Percentiles rank a stretch among this genome's conserved stretches.
These are phyloP conservation scores for Colletotrichum lupini DNA, from an alignment of 2,329 filamentous ascomycete genomes.

Conservation along the genomic window DNA sequence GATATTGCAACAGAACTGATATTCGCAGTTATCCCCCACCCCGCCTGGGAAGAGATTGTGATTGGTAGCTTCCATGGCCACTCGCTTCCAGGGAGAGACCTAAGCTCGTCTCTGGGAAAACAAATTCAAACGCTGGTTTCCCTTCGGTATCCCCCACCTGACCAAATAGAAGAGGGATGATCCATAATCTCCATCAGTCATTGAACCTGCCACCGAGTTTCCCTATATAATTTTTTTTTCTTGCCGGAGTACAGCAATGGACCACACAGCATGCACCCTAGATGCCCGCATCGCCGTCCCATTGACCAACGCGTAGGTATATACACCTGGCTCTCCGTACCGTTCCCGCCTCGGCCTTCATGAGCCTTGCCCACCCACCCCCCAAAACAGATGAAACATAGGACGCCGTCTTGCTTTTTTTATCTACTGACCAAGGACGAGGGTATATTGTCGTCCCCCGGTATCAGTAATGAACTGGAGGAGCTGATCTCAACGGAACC, in stretches of 20 bases:
- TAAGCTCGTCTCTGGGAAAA: constrained; percentile 7
- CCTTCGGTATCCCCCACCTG: no score
- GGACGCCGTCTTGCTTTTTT: constrained; percentile 27
- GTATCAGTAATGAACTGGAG: constrained; percentile 18
- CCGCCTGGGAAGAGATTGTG: background rate
- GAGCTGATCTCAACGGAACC: constrained; percentile 1
- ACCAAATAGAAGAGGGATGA: background rate
- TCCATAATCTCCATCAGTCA: constrained; percentile 1
- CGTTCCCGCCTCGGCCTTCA: constrained; percentile 3
- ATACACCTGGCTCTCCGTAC: constrained; percentile 20
- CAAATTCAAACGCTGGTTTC: background rate
- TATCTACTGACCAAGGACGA: constrained; percentile 24
- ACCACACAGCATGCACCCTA: background rate
- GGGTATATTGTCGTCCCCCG: constrained; percentile 25
- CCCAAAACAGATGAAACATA: constrained; percentile 10
- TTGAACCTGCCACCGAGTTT: constrained; percentile 6
- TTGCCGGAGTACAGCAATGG: constrained; percentile 7
- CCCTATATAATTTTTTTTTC: constrained; percentile 5
- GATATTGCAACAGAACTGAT: background rate
- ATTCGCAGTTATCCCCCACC: background rate
- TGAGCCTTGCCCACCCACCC: constrained; percentile 9
- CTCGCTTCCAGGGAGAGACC: constrained; percentile 1
- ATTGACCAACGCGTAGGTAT: constrained; percentile 30
- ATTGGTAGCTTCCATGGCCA: background rate
- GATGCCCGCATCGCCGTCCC: background rate